Percentiles rank a stretch among this genome's conserved stretches.
These are phyloP conservation scores for Coemansia sp. DNA, from an alignment of 192 early-diverging fungal genomes.

Conservation along the genomic window DNA sequence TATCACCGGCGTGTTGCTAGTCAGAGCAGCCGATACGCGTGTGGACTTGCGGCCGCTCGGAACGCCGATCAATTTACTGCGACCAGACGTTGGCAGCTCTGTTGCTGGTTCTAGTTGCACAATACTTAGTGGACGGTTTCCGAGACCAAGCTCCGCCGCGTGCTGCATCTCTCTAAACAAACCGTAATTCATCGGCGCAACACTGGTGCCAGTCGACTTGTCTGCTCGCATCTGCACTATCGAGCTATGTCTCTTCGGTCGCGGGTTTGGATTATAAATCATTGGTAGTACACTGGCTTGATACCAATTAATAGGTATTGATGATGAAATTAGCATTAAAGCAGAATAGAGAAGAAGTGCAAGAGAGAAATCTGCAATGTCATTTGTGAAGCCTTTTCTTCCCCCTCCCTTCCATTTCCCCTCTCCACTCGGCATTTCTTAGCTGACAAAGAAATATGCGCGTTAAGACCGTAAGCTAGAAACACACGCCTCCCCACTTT, in stretches of 20 bases:
- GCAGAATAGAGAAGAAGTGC: not conserved
- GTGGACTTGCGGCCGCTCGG: constrained; percentile 12
- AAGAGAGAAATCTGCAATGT: not conserved
- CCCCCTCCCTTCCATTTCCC: not conserved
- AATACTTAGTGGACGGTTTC: constrained; percentile 1
- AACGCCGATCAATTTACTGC: constrained; percentile 4
- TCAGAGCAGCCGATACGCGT: constrained; percentile 5
- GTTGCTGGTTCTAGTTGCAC: constrained; percentile 5
- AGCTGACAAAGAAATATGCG: not conserved
- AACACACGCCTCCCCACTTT: not conserved
- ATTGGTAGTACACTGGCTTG: constrained; percentile 9
- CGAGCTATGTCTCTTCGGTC: not conserved
- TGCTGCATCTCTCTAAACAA: not conserved
- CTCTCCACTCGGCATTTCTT: not conserved
- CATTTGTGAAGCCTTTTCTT: not conserved
- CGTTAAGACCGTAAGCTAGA: constrained; percentile 1
- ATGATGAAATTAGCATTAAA: constrained; percentile 2
- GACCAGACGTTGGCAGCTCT: not conserved
- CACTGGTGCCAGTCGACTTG: not conserved
- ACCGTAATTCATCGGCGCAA: not conserved
- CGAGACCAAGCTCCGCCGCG: not conserved
- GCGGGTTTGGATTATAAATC: constrained; percentile 31
- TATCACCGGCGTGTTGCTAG: not conserved
- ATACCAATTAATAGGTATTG: not conserved
- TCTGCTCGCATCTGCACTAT: not conserved